Evolutionary conservation across 2,329 filamentous ascomycete genomes (phyloP).

Genomic region (Magnaporthiopsis rhizophila): DNA sequence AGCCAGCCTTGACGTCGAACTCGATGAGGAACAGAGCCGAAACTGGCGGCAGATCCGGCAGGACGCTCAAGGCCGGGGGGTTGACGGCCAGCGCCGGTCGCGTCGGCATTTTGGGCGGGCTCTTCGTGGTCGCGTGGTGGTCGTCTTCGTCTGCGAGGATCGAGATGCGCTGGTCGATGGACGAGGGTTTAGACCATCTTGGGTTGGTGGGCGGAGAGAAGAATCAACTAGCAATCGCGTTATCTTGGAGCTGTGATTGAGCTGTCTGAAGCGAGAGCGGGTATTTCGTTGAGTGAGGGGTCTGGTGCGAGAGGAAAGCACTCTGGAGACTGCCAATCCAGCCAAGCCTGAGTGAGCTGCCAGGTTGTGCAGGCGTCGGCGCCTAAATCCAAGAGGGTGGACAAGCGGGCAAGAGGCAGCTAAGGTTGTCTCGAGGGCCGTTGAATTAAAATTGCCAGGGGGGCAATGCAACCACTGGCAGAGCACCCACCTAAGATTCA

Average conservation of each 20-base stretch:
- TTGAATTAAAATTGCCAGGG: background rate
- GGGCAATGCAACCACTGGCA: background rate
- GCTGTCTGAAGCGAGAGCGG: background rate
- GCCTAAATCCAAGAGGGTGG: background rate
- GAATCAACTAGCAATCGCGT: background rate
- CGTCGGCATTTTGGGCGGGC: background rate
- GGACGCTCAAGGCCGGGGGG: constrained; percentile 10
- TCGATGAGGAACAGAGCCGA: constrained; percentile 81
- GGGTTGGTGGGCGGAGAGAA: background rate
- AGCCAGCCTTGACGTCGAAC: constrained; percentile 89
- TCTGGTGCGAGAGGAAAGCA: background rate
- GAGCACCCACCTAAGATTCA: background rate
- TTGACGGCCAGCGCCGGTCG: constrained; percentile 6
- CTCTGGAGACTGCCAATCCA: background rate
- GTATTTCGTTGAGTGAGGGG: background rate
- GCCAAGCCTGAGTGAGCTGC: background rate
- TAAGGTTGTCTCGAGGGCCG: background rate
- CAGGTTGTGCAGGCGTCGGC: background rate
- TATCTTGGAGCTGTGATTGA: background rate
- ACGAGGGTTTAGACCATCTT: background rate
- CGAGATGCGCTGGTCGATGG: too few relatives aligned
- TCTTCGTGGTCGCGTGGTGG: background rate
- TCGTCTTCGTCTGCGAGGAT: background rate
- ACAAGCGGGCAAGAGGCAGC: background rate
- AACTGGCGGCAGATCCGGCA: constrained; percentile 49